Percentiles rank a stretch among this genome's conserved stretches.
These are phyloP conservation scores for Tinospora cordifolia DNA, from an alignment of 164 flowering plant species.

Conservation along the genomic window DNA sequence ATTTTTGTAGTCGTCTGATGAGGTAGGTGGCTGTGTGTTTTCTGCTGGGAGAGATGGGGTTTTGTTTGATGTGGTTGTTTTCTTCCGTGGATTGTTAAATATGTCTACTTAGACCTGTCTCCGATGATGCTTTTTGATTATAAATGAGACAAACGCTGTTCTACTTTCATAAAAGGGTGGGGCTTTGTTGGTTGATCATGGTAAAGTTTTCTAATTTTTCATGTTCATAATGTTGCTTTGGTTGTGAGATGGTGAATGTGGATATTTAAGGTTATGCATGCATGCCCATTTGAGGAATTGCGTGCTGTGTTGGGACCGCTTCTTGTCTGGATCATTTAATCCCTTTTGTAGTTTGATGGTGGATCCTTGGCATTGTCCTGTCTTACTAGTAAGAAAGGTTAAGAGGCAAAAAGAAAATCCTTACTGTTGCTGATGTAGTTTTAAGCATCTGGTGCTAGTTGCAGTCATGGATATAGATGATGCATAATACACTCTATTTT, in stretches of 20 bases:
- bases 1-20: neutral
- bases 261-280: neutral
- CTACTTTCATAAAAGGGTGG: neutral
- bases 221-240: neutral
- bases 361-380: neutral
- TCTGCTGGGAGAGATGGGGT: neutral
- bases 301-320: neutral
- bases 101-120: neutral
- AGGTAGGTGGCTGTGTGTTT: neutral
- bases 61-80: slow-evolving; percentile 8
- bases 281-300: neutral
- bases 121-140: neutral
- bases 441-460: neutral
- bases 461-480: too few relatives aligned
- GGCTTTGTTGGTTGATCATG: neutral
- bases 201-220: neutral
- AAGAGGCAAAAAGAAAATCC: neutral
- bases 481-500: neutral
- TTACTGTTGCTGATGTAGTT: neutral
- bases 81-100: neutral
- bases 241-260: slow-evolving; percentile 1
- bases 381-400: neutral
- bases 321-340: neutral
- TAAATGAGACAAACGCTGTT: neutral
- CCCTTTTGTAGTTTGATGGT: neutral